A percentile compares a stretch with the other conserved stretches of the same genome.
These are phyloP conservation scores for Zymoseptoria brevis DNA, from an alignment of 2,329 filamentous ascomycete genomes.

Conservation along the genomic window DNA sequence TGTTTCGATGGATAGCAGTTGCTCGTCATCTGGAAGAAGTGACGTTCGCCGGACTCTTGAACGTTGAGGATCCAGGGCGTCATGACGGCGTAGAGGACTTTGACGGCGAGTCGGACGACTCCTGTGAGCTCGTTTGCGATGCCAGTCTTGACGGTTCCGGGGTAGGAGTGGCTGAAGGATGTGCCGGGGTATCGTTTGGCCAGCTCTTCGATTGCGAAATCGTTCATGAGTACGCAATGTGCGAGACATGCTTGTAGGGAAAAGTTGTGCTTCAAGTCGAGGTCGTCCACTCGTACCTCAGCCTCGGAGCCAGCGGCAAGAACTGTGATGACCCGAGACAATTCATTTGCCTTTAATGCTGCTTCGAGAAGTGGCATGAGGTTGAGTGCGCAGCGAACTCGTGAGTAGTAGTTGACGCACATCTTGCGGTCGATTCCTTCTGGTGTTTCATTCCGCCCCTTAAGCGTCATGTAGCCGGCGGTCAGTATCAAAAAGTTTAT, in stretches of 20 bases:
- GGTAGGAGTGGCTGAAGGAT: constrained; percentile 44
- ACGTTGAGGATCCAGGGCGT: constrained; percentile 33
- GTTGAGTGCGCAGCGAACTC: constrained; percentile 49
- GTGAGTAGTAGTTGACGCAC: constrained; percentile 49
- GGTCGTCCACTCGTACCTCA: constrained; percentile 39
- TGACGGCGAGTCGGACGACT: constrained; percentile 27
- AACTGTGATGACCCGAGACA: constrained; percentile 51
- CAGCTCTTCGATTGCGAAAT: constrained; percentile 47
- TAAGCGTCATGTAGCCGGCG: constrained; percentile 40
- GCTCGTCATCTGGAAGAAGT: constrained; percentile 36
- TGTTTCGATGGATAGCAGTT: constrained; percentile 26
- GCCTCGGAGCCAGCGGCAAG: constrained; percentile 48
- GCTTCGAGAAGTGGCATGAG: constrained; percentile 48
- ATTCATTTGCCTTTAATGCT: constrained; percentile 31
- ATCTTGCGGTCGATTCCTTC: constrained; percentile 50
- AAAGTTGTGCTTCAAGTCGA: constrained; percentile 36
- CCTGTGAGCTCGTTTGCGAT: constrained; percentile 33
- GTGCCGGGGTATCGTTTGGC: constrained; percentile 39
- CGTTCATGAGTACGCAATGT: constrained; percentile 41
- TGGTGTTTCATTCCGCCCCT: constrained; percentile 42
- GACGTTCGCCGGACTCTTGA: constrained; percentile 39
- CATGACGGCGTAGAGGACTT: constrained; percentile 30
- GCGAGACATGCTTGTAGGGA: constrained; percentile 31
- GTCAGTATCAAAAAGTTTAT: constrained; percentile 51
- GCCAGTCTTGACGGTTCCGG: constrained; percentile 42